phyloP scores from a whole-genome alignment of 2,329 filamentous ascomycete genomes.

The Colletotrichum musicola region DNA sequence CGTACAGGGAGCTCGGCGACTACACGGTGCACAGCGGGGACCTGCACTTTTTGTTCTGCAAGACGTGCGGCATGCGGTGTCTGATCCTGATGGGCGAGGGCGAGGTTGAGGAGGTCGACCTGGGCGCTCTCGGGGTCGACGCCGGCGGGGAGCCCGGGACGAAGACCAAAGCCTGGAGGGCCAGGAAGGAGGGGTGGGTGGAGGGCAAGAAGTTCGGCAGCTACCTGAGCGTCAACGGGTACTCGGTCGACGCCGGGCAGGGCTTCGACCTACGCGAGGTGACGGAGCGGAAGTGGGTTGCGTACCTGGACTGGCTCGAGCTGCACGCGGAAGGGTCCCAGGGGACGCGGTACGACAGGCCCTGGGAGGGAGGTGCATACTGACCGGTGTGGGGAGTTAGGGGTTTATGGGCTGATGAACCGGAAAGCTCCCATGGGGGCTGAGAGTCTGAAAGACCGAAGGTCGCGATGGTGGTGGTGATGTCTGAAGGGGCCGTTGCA shows the following conservation, averaged over 20 bases:
- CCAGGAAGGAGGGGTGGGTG: slow-evolving; percentile 45
- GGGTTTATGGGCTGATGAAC: no score
- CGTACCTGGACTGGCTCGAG: slow-evolving; percentile 43
- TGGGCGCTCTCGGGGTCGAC: slow-evolving; percentile 38
- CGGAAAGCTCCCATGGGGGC: no score
- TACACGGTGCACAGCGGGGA: slow-evolving; percentile 51
- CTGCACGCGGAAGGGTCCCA: slow-evolving; percentile 11
- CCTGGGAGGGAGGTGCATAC: slow-evolving; percentile 35
- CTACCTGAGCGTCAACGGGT: slow-evolving; percentile 55
- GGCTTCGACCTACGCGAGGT: slow-evolving; percentile 53
- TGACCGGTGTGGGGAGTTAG: background rate
- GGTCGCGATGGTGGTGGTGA: no score
- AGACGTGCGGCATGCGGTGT: slow-evolving; percentile 57
- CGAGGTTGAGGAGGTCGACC: slow-evolving; percentile 45
- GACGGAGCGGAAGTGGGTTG: slow-evolving; percentile 50
- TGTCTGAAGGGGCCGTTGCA: no score
- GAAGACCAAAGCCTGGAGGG: slow-evolving; percentile 46
- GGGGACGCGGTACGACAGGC: slow-evolving; percentile 26
- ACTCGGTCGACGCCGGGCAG: slow-evolving; percentile 52
- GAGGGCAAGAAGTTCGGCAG: slow-evolving; percentile 41
- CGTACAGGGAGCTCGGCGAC: slow-evolving; percentile 52
- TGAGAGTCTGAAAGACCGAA: no score
- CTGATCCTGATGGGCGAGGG: slow-evolving; percentile 55
- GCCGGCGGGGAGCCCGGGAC: slow-evolving; percentile 4
- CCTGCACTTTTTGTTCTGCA: slow-evolving; percentile 60